Percentiles rank a stretch among this genome's conserved stretches.
phyloP scores from a whole-genome alignment of 768 basidiomycete genomes.

The Calocybe gangraenosa region DNA sequence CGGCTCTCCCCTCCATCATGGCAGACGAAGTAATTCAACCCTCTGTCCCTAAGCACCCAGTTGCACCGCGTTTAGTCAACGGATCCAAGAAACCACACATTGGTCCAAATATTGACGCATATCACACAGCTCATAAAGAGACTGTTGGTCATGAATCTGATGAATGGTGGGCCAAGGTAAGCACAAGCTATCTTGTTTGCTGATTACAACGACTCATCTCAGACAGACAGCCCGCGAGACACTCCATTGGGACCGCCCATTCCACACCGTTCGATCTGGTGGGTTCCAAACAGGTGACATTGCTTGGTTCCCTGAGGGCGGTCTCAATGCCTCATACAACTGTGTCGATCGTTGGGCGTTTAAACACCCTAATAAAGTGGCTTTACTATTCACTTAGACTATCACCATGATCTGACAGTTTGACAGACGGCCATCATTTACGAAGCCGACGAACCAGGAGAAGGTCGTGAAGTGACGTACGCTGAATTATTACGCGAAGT shows the following conservation, averaged over 20 bases:
- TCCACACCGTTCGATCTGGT: constrained; percentile 82
- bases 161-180: constrained; percentile 83
- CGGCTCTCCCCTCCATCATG: constrained; percentile 9
- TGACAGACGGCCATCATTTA: constrained; percentile 90
- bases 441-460: constrained; percentile 92
- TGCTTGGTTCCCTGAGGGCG: constrained; percentile 95
- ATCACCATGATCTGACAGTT: constrained; percentile 2
- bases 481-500: constrained; percentile 88
- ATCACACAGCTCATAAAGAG: constrained; percentile 58
- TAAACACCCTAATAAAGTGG: constrained; percentile 76
- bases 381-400: constrained; percentile 4
- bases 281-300: constrained; percentile 83
- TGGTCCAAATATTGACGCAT: constrained; percentile 75
- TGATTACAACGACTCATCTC: not conserved
- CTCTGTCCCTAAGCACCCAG: constrained; percentile 48
- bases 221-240: constrained; percentile 64
- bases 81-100: constrained; percentile 71
- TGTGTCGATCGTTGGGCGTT: constrained; percentile 97
- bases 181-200: constrained; percentile 13
- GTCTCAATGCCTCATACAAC: constrained; percentile 91
- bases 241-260: constrained; percentile 85
- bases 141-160: constrained; percentile 78
- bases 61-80: constrained; percentile 67
- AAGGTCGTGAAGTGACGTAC: constrained; percentile 75
- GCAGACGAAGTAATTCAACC: not conserved